Evolutionary conservation across 331 rosid species (phyloP).

Genomic region (Phaseolus coccineus): DNA sequence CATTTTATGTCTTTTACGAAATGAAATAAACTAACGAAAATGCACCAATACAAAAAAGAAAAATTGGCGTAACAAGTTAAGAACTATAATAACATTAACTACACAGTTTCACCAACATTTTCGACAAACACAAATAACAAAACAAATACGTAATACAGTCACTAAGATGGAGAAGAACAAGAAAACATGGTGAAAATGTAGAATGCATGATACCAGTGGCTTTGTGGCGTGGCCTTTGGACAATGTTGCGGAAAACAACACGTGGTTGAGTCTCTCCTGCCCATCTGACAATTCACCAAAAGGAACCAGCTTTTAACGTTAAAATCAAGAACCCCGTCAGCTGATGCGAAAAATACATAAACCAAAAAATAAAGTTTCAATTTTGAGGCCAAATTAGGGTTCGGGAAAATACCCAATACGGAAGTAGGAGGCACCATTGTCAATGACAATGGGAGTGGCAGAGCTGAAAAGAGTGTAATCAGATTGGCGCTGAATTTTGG

Average conservation of each 20-base stretch:
- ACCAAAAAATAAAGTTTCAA: background rate
- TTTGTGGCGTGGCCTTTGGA: slow-evolving; percentile 97
- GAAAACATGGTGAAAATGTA: slow-evolving; percentile 1
- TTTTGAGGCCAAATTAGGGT: slow-evolving; percentile 58
- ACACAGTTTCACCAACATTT: slow-evolving; percentile 15
- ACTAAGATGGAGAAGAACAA: slow-evolving; percentile 35
- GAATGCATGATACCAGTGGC: slow-evolving; percentile 45
- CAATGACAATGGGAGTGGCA: slow-evolving; percentile 86
- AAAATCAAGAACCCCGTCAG: slow-evolving; percentile 33
- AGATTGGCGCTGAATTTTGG: slow-evolving; percentile 74
- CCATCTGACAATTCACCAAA: slow-evolving; percentile 69
- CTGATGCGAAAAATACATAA: background rate
- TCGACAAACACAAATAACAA: slow-evolving; percentile 28
- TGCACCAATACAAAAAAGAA: background rate
- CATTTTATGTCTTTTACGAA: background rate
- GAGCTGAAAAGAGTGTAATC: slow-evolving; percentile 74
- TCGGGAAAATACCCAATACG: slow-evolving; percentile 80
- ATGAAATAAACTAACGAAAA: slow-evolving; percentile 15
- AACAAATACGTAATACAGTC: background rate
- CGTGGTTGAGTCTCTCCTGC: slow-evolving; percentile 97
- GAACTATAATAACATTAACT: slow-evolving; percentile 10
- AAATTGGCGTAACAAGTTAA: background rate
- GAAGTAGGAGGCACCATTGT: slow-evolving; percentile 99
- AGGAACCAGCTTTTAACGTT: slow-evolving; percentile 20
- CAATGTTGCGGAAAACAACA: slow-evolving; percentile 95